A percentile compares a stretch with the other conserved stretches of the same genome.
Evolutionary conservation across 208 protist genomes (phyloP).

Genomic region (Acanthamoeba comandoni): DNA sequence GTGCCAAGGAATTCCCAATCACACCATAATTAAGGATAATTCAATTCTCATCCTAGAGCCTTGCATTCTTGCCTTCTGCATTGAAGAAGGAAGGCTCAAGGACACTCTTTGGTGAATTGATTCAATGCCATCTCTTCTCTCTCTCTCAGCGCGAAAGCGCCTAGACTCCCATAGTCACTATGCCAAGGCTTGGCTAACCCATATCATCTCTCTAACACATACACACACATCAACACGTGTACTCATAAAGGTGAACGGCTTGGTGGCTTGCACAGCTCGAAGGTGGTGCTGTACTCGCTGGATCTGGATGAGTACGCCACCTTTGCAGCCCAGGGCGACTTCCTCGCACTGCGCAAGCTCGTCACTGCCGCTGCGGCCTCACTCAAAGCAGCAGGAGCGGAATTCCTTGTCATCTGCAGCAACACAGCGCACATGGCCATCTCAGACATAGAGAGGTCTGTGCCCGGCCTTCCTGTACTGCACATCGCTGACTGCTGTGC

Average conservation of each 20-base stretch:
- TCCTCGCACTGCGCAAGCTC: background rate
- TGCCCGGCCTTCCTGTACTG: background rate
- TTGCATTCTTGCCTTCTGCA: no score
- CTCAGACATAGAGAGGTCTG: background rate
- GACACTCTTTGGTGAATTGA: no score
- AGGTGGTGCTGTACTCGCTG: background rate
- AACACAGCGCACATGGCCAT: conserved; percentile 14
- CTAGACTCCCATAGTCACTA: no score
- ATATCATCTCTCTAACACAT: no score
- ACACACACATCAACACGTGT: no score
- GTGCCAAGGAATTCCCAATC: no score
- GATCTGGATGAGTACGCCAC: background rate
- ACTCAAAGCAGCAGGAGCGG: background rate
- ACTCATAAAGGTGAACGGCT: background rate
- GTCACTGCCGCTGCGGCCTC: background rate
- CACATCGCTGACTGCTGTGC: conserved; percentile 1
- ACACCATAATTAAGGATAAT: no score
- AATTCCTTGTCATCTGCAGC: conserved; percentile 1
- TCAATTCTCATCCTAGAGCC: no score
- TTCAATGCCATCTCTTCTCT: no score
- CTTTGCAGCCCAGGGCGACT: background rate
- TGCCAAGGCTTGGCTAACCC: no score
- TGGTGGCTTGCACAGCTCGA: background rate
- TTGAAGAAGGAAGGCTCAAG: no score
- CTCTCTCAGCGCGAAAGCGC: no score